phyloP scores from a whole-genome alignment of 75 land plant genomes.

The Selaginella tamariscina region DNA sequence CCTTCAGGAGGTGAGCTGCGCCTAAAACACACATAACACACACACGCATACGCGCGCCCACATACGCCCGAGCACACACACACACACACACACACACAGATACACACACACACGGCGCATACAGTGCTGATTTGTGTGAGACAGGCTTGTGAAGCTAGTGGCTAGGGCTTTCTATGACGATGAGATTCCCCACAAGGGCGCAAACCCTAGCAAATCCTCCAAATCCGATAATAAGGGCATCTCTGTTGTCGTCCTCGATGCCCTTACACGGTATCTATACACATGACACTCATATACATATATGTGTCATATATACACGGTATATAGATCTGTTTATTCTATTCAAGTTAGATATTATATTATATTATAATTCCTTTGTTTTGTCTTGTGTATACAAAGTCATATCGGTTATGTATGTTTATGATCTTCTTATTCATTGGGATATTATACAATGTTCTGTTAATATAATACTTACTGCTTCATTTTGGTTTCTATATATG shows the following conservation, averaged over 20 bases:
- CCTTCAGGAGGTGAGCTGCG: background rate
- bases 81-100: background rate
- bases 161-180: background rate
- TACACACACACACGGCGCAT: background rate
- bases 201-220: background rate
- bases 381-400: no score
- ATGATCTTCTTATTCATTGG: no score
- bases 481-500: background rate
- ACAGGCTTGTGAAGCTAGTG: background rate
- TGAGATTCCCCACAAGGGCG: conserved; percentile 2
- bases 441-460: no score
- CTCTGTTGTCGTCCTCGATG: background rate
- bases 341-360: no score
- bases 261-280: background rate
- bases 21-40: no score
- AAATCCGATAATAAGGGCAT: background rate
- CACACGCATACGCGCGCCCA: no score
- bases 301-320: no score
- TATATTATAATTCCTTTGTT: no score
- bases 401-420: no score
- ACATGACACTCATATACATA: no score
- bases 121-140: background rate
- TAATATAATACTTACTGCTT: background rate
- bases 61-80: no score
- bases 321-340: no score